phyloP scores from a whole-genome alignment of 2,329 filamentous ascomycete species.

The Pseudogymnoascus sp. region DNA sequence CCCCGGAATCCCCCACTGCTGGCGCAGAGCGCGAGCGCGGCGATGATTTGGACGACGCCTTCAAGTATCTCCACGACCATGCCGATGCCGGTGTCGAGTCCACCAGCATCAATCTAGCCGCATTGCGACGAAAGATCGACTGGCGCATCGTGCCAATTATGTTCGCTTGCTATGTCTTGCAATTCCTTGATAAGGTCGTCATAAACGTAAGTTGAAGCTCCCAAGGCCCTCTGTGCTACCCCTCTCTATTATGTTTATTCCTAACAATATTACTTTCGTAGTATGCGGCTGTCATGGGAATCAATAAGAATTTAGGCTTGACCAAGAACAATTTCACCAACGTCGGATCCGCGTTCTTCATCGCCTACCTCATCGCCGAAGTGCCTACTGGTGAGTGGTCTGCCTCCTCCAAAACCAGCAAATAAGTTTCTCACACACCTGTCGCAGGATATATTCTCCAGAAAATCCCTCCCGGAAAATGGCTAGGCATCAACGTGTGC shows the following conservation, averaged over 20 bases:
- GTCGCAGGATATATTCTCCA: conserved; percentile 48
- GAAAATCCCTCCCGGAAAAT: conserved; percentile 51
- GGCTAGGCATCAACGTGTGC: conserved; percentile 49
- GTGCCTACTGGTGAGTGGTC: conserved; percentile 46
- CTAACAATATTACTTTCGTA: conserved; percentile 22
- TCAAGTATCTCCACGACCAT: conserved; percentile 29
- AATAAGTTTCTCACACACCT: not conserved
- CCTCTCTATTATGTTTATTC: not conserved
- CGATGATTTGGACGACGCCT: conserved; percentile 36
- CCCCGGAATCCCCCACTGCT: not conserved
- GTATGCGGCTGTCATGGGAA: conserved; percentile 62
- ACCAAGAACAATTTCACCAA: conserved; percentile 55
- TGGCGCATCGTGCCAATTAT: conserved; percentile 52
- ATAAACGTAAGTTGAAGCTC: conserved; percentile 42
- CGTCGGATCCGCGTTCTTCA: conserved; percentile 55
- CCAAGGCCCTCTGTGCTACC: not conserved
- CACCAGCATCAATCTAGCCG: conserved; percentile 34
- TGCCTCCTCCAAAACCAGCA: not conserved
- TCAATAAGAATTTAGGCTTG: conserved; percentile 46
- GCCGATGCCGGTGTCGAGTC: conserved; percentile 32
- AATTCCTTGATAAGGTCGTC: conserved; percentile 56
- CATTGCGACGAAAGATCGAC: conserved; percentile 48
- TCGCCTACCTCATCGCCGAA: conserved; percentile 51
- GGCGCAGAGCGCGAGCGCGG: not conserved
- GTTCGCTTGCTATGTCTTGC: conserved; percentile 54